phyloP scores from a whole-genome alignment of 306 rosid species.

The Elaeagnus macrophylla region DNA sequence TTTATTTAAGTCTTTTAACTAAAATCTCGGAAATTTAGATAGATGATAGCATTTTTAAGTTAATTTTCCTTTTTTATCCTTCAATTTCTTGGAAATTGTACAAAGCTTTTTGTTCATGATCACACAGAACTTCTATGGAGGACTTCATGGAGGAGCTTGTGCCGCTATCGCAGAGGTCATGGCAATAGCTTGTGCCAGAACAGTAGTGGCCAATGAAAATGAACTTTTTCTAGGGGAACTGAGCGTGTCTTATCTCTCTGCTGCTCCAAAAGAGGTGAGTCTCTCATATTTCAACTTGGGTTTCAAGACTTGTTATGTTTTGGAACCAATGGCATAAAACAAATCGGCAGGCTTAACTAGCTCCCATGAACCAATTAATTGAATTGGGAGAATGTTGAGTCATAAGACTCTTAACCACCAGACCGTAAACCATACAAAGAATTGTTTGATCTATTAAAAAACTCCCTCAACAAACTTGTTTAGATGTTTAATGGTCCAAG shows the following conservation, averaged over 20 bases:
- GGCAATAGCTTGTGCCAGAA: conserved; percentile 39
- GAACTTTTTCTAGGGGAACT: conserved; percentile 41
- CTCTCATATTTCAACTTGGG: not conserved
- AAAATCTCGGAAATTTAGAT: not conserved
- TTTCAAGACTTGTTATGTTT: not conserved
- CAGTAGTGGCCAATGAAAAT: conserved; percentile 29
- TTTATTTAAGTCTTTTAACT: not conserved
- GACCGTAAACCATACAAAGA: too few species aligned
- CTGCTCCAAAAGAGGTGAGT: conserved; percentile 34
- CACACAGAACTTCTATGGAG: conserved; percentile 26
- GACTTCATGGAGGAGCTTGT: conserved; percentile 39
- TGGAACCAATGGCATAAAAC: not conserved
- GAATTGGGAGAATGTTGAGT: too few species aligned
- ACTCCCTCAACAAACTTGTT: too few species aligned
- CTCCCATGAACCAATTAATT: not conserved
- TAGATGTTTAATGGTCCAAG: too few species aligned
- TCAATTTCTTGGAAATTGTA: not conserved
- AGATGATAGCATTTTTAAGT: not conserved
- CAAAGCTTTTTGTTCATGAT: conserved; percentile 3
- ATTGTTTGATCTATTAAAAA: too few species aligned
- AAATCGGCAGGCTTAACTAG: not conserved
- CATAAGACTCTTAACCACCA: too few species aligned
- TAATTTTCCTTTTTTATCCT: not conserved
- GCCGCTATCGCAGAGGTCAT: conserved; percentile 38
- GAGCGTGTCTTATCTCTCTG: conserved; percentile 41